Base-by-base conservation (phyloP, 2,329 filamentous ascomycete species). In the Pseudopyrenochaeta lycopersici region DNA sequence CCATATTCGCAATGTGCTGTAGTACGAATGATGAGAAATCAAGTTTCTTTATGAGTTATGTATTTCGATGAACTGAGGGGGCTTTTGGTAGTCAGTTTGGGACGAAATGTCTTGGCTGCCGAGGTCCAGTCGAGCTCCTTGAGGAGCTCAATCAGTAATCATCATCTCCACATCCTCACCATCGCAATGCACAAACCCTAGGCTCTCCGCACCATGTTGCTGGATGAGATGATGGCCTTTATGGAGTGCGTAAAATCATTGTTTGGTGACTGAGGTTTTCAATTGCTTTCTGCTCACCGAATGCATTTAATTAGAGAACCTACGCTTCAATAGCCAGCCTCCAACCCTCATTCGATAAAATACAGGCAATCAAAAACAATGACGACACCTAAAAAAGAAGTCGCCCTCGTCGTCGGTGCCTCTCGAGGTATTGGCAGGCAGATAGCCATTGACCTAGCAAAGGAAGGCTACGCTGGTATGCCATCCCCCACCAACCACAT, bases 401-500 rank as follows among this genome's bases (percentile, higher is more conserved):
- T 92, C 6, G 90, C 89, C 17, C 81, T 93, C 17, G 80, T 94
- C 4, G 82, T 93, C 17, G 90, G 90, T 33, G 90, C 89, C 2
- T 93, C 90, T 0, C 81, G 91, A 56, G 91, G 91, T 32, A 94
- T 96, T 59, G 91, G 91, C 40, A 82, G 90, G 35, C 91, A 95
- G 72, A 81, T 95, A 33, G 90, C 91, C 50, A 83, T 96, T 64
- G 89, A 92, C 69, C 80, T 96, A 2, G 89, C 90, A 7, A 85
- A 80, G 63, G 82, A 87, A 60, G 88, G 86, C 32, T 94, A 93
- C 70, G 79, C 83, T 48, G 89, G 91, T 91, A 77, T 42, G 65
- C 2, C 2, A 18, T 14, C 21, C 17, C 12, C 39, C n/a, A 20
- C 31, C 29, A 32, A 11, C 30, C 44, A 10, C 30, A 7, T 5